phyloP scores from a whole-genome alignment of 2,329 filamentous ascomycete genomes.

The Colletotrichum zoysiae region DNA sequence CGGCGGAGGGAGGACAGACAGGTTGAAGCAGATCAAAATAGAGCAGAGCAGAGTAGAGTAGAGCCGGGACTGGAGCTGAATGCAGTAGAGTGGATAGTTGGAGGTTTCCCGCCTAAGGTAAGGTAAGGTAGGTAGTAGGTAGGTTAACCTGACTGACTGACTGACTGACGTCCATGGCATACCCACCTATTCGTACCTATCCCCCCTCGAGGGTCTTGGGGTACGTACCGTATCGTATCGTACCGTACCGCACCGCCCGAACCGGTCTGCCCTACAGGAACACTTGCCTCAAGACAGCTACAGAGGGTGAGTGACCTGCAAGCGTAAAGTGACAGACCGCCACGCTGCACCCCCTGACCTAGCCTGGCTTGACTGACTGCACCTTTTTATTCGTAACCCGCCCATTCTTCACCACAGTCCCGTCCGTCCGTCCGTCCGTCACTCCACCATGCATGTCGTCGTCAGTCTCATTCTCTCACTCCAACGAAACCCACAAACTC shows the following conservation, averaged over 20 bases:
- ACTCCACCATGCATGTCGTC: constrained; percentile 1
- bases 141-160: too few species aligned
- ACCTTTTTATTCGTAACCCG: constrained; percentile 37
- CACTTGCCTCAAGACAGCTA: too few species aligned
- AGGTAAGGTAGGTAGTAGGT: too few species aligned
- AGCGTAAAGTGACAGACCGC: constrained; percentile 11
- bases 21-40: constrained; percentile 23
- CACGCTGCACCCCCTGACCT: neutral
- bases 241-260: constrained; percentile 16
- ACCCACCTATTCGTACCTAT: too few species aligned
- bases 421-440: neutral
- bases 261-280: constrained; percentile 2
- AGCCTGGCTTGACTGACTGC: neutral
- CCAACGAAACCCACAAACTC: neutral
- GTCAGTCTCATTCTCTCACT: constrained; percentile 17
- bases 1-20: constrained; percentile 7
- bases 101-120: constrained; percentile 39
- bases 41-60: neutral
- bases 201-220: constrained; percentile 19
- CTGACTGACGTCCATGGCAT: constrained; percentile 10
- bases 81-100: constrained; percentile 40
- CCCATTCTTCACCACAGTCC: neutral
- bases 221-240: constrained; percentile 38
- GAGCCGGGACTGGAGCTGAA: constrained; percentile 37
- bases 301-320: constrained; percentile 2